phyloP scores from a whole-genome alignment of 768 basidiomycete genomes.

The Candolleomyces eurysporus region DNA sequence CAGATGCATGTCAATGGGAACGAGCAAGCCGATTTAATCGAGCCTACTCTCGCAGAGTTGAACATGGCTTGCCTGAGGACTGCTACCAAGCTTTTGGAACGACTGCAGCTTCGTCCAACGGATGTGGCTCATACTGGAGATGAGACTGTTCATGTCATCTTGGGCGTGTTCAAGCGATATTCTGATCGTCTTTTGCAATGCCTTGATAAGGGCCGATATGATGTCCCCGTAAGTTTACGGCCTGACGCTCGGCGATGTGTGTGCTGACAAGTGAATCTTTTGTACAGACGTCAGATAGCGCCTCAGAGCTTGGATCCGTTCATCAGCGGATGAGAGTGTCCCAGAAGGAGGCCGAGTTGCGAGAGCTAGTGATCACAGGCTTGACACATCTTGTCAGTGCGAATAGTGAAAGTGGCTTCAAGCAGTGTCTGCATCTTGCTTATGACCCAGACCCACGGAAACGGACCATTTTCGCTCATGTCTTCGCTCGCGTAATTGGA shows the following conservation, averaged over 20 bases:
- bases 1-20: conserved; percentile 11
- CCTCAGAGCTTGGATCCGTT: conserved; percentile 47
- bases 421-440: conserved; percentile 79
- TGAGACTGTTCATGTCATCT: conserved; percentile 66
- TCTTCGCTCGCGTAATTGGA: conserved; percentile 77
- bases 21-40: conserved; percentile 35
- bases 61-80: conserved; percentile 76
- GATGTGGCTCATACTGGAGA: conserved; percentile 55
- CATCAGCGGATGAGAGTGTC: conserved; percentile 46
- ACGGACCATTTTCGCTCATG: conserved; percentile 78
- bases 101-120: conserved; percentile 60
- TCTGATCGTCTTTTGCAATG: conserved; percentile 62
- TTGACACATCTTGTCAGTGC: conserved; percentile 79
- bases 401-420: conserved; percentile 86
- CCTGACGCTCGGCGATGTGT: not conserved
- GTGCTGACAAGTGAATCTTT: conserved; percentile 2
- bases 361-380: conserved; percentile 76
- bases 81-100: conserved; percentile 71
- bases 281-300: conserved; percentile 44
- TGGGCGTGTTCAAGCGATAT: conserved; percentile 79
- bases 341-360: conserved; percentile 58
- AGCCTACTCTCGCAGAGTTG: conserved; percentile 55
- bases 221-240: conserved; percentile 36
- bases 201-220: conserved; percentile 51
- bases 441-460: conserved; percentile 70